A percentile compares a stretch with the other conserved stretches of the same genome.
Conservation (phyloP, 352 stramenopile species). For the Lagenidium giganteum region DNA sequence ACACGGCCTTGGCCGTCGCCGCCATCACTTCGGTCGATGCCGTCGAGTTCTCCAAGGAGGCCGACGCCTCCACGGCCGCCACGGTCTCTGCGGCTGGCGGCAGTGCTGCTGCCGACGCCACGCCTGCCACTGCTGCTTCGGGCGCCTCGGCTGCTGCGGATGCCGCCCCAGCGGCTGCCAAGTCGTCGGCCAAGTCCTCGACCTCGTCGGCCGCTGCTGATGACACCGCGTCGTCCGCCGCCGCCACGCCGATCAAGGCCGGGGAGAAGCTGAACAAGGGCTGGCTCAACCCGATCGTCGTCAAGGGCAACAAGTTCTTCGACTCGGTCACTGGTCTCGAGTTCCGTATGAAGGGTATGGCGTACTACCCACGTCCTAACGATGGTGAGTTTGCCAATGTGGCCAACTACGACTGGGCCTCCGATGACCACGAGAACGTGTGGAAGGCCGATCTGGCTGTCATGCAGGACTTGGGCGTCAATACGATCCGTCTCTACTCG, state of each 20-base stretch:
- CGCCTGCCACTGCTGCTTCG: too few relatives aligned
- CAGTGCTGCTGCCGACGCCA: neutral
- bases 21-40: neutral
- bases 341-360: conserved; percentile 67
- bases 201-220: neutral
- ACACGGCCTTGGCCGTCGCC: neutral
- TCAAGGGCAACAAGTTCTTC: conserved; percentile 76
- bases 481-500: conserved; percentile 64
- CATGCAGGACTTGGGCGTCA: conserved; percentile 59
- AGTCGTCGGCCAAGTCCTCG: neutral
- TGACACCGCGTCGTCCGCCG: neutral
- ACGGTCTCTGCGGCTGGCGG: neutral
- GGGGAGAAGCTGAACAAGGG: conserved; percentile 12
- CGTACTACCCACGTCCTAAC: conserved; percentile 70
- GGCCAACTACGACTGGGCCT: conserved; percentile 57
- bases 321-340: conserved; percentile 39
- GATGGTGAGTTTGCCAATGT: conserved; percentile 27
- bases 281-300: conserved; percentile 35
- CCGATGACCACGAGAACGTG: conserved; percentile 46
- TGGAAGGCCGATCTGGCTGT: conserved; percentile 44
- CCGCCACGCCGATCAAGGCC: neutral
- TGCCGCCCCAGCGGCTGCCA: neutral
- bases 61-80: neutral
- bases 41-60: neutral
- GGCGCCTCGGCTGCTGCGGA: too few relatives aligned